Evolutionary conservation across 805 yeast species (phyloP).

Genomic region (Candida dajiaensis): DNA sequence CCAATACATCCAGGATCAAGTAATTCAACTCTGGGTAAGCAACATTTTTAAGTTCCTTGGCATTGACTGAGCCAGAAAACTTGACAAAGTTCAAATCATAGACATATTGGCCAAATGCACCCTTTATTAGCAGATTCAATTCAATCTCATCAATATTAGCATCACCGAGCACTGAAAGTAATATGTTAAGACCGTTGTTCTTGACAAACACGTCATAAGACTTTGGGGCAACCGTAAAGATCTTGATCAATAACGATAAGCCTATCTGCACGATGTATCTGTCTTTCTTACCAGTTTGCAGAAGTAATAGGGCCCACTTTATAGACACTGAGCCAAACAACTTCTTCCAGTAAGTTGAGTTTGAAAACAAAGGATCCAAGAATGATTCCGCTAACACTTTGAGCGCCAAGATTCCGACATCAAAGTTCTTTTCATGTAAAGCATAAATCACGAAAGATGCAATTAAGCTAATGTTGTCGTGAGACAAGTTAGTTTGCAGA

Average conservation of each 20-base stretch:
- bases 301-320: slow-evolving; percentile 58
- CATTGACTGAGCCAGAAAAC: slow-evolving; percentile 7
- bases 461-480: slow-evolving; percentile 48
- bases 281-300: slow-evolving; percentile 32
- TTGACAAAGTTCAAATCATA: slow-evolving; percentile 17
- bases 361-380: slow-evolving; percentile 32
- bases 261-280: slow-evolving; percentile 25
- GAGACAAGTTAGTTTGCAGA: slow-evolving; percentile 42
- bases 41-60: slow-evolving; percentile 7
- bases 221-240: slow-evolving; percentile 42
- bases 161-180: slow-evolving; percentile 40
- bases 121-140: slow-evolving; percentile 34
- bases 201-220: slow-evolving; percentile 44
- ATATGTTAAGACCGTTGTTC: slow-evolving; percentile 45
- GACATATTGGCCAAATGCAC: slow-evolving; percentile 40
- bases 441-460: slow-evolving; percentile 47
- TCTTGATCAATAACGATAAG: slow-evolving; percentile 42
- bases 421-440: slow-evolving; percentile 27
- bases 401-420: slow-evolving; percentile 26
- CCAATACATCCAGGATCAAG: slow-evolving; percentile 29
- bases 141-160: slow-evolving; percentile 30
- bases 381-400: slow-evolving; percentile 24
- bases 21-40: slow-evolving; percentile 41
- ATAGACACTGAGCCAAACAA: slow-evolving; percentile 51
- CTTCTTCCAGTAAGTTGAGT: slow-evolving; percentile 39